These are phyloP conservation scores for Anthostomella pinea DNA, from an alignment of 2,329 filamentous ascomycete species.

Conservation along the genomic window DNA sequence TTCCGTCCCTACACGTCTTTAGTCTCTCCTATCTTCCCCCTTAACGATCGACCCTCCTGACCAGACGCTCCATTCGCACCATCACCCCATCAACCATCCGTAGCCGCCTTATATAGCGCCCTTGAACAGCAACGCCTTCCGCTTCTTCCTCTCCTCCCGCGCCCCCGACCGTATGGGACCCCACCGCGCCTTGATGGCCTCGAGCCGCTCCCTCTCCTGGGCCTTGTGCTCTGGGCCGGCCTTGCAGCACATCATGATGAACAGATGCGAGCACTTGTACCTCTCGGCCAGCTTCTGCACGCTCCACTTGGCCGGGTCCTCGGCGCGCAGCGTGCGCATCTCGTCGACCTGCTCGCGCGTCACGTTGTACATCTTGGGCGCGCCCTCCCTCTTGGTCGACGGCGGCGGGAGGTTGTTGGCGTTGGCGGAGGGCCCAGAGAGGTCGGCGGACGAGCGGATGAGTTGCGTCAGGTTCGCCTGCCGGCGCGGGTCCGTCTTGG, in stretches of 20 bases:
- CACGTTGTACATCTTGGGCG: conserved; percentile 45
- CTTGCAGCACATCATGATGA: conserved; percentile 57
- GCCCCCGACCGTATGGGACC: conserved; percentile 54
- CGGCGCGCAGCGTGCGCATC: conserved; percentile 53
- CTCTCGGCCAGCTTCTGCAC: conserved; percentile 50
- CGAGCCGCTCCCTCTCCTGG: conserved; percentile 42
- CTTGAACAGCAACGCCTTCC: conserved; percentile 50
- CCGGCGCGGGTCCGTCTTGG: conserved; percentile 53
- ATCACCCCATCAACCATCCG: not conserved
- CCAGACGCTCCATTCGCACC: too few species aligned
- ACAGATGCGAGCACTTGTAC: conserved; percentile 54
- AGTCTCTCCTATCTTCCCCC: not conserved
- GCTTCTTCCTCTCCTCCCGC: conserved; percentile 52
- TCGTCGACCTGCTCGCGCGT: conserved; percentile 54
- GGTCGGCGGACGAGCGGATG: conserved; percentile 32
- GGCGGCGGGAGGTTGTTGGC: conserved; percentile 28
- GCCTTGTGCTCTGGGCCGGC: conserved; percentile 47
- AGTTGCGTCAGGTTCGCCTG: conserved; percentile 46
- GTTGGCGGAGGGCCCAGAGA: conserved; percentile 9
- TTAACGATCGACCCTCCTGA: too few species aligned
- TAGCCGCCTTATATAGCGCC: conserved; percentile 44
- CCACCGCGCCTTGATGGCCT: conserved; percentile 53
- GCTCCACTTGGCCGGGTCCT: conserved; percentile 55
- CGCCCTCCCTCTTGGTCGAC: conserved; percentile 9
- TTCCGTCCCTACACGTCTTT: not conserved